phyloP scores from a whole-genome alignment of 768 basidiomycete species.

The Suillus hirtellus region DNA sequence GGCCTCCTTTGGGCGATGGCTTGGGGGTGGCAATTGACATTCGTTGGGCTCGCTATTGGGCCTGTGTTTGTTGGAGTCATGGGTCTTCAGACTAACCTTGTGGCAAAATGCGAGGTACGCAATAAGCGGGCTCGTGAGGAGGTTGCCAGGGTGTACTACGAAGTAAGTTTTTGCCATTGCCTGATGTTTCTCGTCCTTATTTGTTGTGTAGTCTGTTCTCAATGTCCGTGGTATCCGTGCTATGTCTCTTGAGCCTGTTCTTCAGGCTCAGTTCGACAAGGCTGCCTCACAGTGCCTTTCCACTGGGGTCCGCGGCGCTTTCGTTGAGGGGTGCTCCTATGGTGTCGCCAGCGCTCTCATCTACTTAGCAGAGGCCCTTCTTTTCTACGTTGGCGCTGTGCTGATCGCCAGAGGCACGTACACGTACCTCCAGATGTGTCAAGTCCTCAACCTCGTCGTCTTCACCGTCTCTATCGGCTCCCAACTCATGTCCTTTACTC shows the following conservation, averaged over 20 bases:
- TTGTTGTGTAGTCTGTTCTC: conserved; percentile 55
- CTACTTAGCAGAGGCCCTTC: conserved; percentile 84
- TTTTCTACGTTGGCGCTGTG: conserved; percentile 91
- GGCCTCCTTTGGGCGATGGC: conserved; percentile 90
- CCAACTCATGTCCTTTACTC: conserved; percentile 86
- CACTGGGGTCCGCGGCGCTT: conserved; percentile 78
- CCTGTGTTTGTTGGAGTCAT: conserved; percentile 81
- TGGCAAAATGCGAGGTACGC: conserved; percentile 66
- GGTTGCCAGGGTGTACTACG: conserved; percentile 82
- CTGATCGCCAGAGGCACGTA: conserved; percentile 81
- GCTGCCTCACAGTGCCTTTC: conserved; percentile 60
- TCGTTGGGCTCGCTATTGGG: conserved; percentile 84
- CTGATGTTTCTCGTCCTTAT: conserved; percentile 4
- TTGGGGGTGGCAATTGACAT: conserved; percentile 88
- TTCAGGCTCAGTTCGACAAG: conserved; percentile 66
- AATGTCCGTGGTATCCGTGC: conserved; percentile 86
- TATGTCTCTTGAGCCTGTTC: conserved; percentile 80
- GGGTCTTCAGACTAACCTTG: conserved; percentile 71
- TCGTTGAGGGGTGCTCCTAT: conserved; percentile 81
- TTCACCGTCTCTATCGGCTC: conserved; percentile 93
- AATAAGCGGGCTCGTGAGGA: conserved; percentile 90
- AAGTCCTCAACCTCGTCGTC: conserved; percentile 87
- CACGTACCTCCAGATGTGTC: conserved; percentile 85
- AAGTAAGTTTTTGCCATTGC: conserved; percentile 49
- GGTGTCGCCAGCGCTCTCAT: conserved; percentile 83